Evolutionary conservation across 371 early-diverging fungal species (phyloP), one percentile per base, ranked within the genome.

Genomic region (Mucor plumbeus): DNA sequence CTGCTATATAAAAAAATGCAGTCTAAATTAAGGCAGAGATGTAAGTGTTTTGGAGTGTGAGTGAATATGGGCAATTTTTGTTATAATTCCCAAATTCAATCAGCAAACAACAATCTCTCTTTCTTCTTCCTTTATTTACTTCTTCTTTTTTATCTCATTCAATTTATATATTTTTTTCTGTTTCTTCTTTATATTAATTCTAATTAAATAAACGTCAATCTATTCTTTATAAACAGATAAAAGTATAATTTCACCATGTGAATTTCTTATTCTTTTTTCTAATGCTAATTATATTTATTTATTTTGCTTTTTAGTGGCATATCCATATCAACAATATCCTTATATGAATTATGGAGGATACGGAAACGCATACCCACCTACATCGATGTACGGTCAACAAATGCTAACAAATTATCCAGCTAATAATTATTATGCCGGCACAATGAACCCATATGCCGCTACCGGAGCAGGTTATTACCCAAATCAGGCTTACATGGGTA

Each of bases 381-480:
- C 47, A 31, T 10, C 59, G 1, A 59, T 69, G 59, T 69, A 69
- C 13, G 69, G 69, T 14, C 68, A 68, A 35, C 67, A 60, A 38
- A 34, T 61, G 59, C 17, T 61, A 11, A 41, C 43, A 11, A 66
- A 66, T 14, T 57, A 47, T 14, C 58, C 59, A 39, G 47, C 56
- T 4, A 39, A 59, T 19, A 54, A 53, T 54, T 60, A 53, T 61
- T 60, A 67, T 33, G 56, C 26, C 21, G 36, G 15, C 6, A 56
- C 44, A 7, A 58, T 57, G 36, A 61, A 64, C 41, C 19, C 35
- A 7, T 64, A 43, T 5, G 67, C 60, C 21, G 66, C 53, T 43
- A 36, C 31, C 21, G 59, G 58, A 59, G 59, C 38, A 14, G 63
- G 64, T 31, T 65, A 69, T 21, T 65, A 65, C n/a, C 66, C 66